A percentile compares a stretch with the other conserved stretches of the same genome.
These are phyloP conservation scores for Diplodia scrobiculata DNA, from an alignment of 2,329 filamentous ascomycete genomes.

Conservation along the genomic window DNA sequence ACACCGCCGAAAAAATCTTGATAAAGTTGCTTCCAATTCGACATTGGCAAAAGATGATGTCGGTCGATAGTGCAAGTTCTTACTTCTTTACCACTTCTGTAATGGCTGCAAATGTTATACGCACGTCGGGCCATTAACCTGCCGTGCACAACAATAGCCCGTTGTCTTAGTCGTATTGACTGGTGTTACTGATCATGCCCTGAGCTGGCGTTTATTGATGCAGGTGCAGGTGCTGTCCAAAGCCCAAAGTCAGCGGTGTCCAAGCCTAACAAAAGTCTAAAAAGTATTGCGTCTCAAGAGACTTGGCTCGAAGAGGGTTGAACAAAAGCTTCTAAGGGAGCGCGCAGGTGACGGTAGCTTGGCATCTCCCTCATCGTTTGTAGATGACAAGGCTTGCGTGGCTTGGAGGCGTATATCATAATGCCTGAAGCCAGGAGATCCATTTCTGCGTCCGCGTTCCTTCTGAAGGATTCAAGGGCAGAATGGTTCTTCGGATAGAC, in stretches of 20 bases:
- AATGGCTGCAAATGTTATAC: background rate
- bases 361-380: background rate
- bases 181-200: conserved; percentile 1
- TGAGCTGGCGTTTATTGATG: background rate
- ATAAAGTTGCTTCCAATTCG: background rate
- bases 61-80: background rate
- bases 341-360: background rate
- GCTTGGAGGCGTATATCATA: background rate
- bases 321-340: background rate
- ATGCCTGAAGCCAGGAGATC: background rate
- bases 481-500: background rate
- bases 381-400: background rate
- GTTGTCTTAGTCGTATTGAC: background rate
- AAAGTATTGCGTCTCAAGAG: background rate
- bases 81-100: background rate
- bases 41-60: background rate
- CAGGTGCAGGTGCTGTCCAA: conserved; percentile 5
- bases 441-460: background rate
- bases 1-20: background rate
- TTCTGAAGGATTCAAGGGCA: background rate
- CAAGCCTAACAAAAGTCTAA: background rate
- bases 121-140: background rate
- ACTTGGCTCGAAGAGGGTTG: background rate
- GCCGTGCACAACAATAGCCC: background rate
- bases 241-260: background rate